Evolutionary conservation across 306 rosid genomes (phyloP).

Genomic region (Prinsepia uniflora): DNA sequence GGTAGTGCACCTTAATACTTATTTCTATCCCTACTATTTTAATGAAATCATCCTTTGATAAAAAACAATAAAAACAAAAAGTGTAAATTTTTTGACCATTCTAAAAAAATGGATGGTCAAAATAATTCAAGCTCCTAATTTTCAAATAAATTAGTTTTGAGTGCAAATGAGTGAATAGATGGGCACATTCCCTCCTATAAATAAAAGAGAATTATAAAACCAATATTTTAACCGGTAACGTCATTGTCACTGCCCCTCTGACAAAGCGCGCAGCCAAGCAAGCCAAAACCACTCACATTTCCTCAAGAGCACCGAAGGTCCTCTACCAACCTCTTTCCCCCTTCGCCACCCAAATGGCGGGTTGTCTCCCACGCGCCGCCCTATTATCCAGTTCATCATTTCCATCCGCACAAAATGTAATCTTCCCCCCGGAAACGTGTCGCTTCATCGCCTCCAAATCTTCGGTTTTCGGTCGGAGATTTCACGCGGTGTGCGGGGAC

Average conservation of each 20-base stretch:
- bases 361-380: constrained; percentile 38
- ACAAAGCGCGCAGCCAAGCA: neutral
- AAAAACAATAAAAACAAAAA: no score
- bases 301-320: neutral
- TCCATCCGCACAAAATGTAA: constrained; percentile 15
- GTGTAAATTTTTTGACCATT: no score
- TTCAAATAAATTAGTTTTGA: no score
- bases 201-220: no score
- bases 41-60: no score
- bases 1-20: no score
- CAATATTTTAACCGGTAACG: no score
- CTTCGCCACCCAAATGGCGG: constrained; percentile 49
- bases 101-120: no score
- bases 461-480: constrained; percentile 29
- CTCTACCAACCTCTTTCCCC: constrained; percentile 22
- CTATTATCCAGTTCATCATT: constrained; percentile 12
- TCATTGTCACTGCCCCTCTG: neutral
- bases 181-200: no score
- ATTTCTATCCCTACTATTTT: no score
- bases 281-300: neutral
- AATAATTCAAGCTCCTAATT: no score
- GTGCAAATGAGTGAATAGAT: no score
- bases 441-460: constrained; percentile 19
- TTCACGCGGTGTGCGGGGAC: constrained; percentile 29
- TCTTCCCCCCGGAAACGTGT: constrained; percentile 6